Evolutionary conservation across 1,284 basidiomycete species (phyloP).

Genomic region (Sutorius eximius): DNA sequence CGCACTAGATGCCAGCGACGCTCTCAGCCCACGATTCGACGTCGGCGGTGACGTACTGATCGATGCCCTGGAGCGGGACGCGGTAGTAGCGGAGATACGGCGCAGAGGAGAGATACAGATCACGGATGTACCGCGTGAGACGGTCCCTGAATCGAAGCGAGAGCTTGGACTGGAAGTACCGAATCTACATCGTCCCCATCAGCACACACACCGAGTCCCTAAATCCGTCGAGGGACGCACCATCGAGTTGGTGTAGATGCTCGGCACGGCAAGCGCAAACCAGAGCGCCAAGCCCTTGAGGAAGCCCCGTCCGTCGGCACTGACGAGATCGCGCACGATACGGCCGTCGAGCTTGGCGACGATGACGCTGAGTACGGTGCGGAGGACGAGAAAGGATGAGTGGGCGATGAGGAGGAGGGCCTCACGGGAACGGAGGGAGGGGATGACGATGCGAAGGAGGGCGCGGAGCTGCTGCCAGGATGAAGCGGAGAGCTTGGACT

Average conservation of each 20-base stretch:
- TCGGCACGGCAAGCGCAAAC: constrained; percentile 90
- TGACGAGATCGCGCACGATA: constrained; percentile 88
- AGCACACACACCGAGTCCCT: too few relatives aligned
- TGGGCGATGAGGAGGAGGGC: constrained; percentile 76
- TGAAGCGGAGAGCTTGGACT: constrained; percentile 60
- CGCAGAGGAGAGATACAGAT: constrained; percentile 81
- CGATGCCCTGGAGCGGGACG: constrained; percentile 73
- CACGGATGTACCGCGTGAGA: constrained; percentile 89
- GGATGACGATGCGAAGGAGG: constrained; percentile 77
- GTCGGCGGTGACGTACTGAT: constrained; percentile 93
- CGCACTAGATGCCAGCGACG: constrained; percentile 86
- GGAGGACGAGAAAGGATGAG: constrained; percentile 83
- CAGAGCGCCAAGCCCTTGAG: constrained; percentile 81
- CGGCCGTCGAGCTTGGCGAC: constrained; percentile 90
- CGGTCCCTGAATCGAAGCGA: constrained; percentile 84
- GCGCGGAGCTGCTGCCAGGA: constrained; percentile 81
- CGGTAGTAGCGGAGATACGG: constrained; percentile 74
- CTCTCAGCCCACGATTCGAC: constrained; percentile 90
- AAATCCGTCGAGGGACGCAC: constrained; percentile 37
- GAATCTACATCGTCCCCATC: constrained; percentile 48
- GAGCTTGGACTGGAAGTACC: constrained; percentile 89
- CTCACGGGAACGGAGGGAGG: constrained; percentile 73
- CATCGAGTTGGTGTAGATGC: constrained; percentile 96
- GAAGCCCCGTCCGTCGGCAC: constrained; percentile 86
- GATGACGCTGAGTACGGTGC: constrained; percentile 84